Base-by-base conservation (phyloP, 139 green algal species). In the Auxenochlorella protothecoides region DNA sequence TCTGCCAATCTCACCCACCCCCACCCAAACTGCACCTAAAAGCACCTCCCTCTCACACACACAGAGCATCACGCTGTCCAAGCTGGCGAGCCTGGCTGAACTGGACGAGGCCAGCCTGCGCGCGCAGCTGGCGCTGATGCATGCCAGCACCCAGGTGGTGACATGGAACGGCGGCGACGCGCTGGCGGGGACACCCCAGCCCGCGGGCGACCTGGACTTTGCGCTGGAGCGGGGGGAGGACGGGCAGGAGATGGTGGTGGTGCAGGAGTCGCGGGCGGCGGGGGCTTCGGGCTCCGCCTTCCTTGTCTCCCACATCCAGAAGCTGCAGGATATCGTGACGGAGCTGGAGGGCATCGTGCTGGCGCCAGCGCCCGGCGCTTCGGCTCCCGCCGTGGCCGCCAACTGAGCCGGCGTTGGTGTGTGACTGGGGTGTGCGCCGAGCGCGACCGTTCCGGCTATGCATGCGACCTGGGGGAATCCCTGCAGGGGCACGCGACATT, bases 21-120 rank as follows among this genome's bases (percentile, higher is more conserved):
- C 27, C 27, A 44, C 27, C 27, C 27, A 0, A 44, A 44, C 27
- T 44, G 27, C 27, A 44, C 27, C 27, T 44, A 2, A 44, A 44
- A 44, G 27, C 27, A 44, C 27, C 27, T 44, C 27, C 27, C 27
- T 44, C 27, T 44, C 27, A 44, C 51, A 65, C n/a, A n/a, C 68
- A 55, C 76, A 80, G 76, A 78, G 62, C 76, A 97, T 98, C 83
- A 84, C 79, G 8, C 70, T 97, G 65, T 27, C 79, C 59, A 97
- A 97, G 81, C 89, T 99, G 68, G 91, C 91, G 5, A 70, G 53
- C 44, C 83, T 98, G 60, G 88, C 97, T 79, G 93, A 97, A 65
- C 81, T 90, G 16, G 86, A 93, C 54, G 76, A 86, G 67, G 75
- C 64, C 55, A 76, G 80, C 5, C 78, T 97, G 59, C 80, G 85